Percentiles rank a stretch among this genome's conserved stretches.
Evolutionary conservation across 179 eudicot species (phyloP).

Genomic region (Amaranthus tricolor): DNA sequence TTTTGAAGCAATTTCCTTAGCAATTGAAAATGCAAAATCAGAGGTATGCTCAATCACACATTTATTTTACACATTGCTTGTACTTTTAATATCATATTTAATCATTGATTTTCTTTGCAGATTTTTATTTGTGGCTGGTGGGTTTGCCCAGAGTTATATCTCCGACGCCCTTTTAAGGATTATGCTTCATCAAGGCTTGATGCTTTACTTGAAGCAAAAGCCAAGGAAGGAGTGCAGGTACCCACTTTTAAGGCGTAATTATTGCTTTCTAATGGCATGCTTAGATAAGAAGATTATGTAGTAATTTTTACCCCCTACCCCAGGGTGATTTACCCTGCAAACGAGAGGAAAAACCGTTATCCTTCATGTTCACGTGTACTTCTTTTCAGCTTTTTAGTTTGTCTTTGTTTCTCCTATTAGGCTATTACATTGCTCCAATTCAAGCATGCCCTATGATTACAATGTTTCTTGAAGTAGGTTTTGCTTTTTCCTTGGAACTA

Average conservation of each 20-base stretch:
- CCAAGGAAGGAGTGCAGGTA: conserved; percentile 99
- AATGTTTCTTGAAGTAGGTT: background rate
- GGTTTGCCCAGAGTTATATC: conserved; percentile 96
- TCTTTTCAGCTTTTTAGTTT: background rate
- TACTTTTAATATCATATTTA: background rate
- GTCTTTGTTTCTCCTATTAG: too few relatives aligned
- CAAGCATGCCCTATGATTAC: too few relatives aligned
- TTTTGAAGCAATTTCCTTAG: conserved; percentile 88
- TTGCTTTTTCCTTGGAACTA: background rate
- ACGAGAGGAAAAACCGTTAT: too few relatives aligned
- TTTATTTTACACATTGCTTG: background rate
- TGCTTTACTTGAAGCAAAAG: conserved; percentile 90
- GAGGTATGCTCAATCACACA: conserved; percentile 52
- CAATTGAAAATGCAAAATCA: conserved; percentile 88
- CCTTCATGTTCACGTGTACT: background rate
- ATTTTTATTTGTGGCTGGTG: conserved; percentile 98
- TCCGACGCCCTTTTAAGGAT: conserved; percentile 75
- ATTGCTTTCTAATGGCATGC: background rate
- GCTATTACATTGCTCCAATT: too few relatives aligned
- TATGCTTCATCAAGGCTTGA: conserved; percentile 80
- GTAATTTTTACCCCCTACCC: too few relatives aligned
- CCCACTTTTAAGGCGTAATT: background rate
- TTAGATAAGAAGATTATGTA: too few relatives aligned
- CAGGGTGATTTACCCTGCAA: too few relatives aligned
- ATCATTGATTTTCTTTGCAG: conserved; percentile 42